phyloP scores from a whole-genome alignment of 2,329 filamentous ascomycete species.

The Plenodomus biglobosus region DNA sequence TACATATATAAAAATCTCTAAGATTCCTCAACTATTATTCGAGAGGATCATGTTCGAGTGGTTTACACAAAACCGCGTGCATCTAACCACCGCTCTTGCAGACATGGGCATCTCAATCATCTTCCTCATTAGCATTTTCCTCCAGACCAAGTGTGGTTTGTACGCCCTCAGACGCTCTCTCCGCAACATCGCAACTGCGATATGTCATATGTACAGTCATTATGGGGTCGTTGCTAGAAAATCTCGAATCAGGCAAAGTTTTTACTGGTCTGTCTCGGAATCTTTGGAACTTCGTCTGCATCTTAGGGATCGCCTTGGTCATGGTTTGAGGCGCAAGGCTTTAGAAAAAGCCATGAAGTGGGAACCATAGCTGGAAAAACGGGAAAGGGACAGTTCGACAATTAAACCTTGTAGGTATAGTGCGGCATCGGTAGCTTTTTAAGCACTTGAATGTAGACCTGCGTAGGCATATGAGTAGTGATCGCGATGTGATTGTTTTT shows the following conservation, averaged over 20 bases:
- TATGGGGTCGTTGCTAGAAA: slow-evolving; percentile 37
- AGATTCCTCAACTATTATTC: slow-evolving; percentile 26
- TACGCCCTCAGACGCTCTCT: slow-evolving; percentile 48
- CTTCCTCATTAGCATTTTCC: slow-evolving; percentile 48
- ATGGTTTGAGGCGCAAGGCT: slow-evolving; percentile 24
- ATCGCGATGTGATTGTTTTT: no score
- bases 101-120: slow-evolving; percentile 45
- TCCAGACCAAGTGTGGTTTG: slow-evolving; percentile 47
- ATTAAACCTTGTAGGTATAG: slow-evolving; percentile 9
- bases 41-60: slow-evolving; percentile 46
- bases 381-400: neutral
- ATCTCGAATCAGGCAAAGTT: slow-evolving; percentile 46
- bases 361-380: slow-evolving; percentile 12
- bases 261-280: slow-evolving; percentile 46
- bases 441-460: neutral
- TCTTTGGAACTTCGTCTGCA: slow-evolving; percentile 37
- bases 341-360: slow-evolving; percentile 23
- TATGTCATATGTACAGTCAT: slow-evolving; percentile 45
- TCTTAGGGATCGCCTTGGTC: slow-evolving; percentile 26
- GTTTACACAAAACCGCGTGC: slow-evolving; percentile 36
- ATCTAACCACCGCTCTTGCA: slow-evolving; percentile 34
- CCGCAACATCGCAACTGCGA: slow-evolving; percentile 46
- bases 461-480: neutral
- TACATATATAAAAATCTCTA: no score
- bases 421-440: slow-evolving; percentile 12